Evolutionary conservation across 805 yeast species (phyloP), one percentile per base, ranked within the genome.

Genomic region (Metschnikowia lachancei): DNA sequence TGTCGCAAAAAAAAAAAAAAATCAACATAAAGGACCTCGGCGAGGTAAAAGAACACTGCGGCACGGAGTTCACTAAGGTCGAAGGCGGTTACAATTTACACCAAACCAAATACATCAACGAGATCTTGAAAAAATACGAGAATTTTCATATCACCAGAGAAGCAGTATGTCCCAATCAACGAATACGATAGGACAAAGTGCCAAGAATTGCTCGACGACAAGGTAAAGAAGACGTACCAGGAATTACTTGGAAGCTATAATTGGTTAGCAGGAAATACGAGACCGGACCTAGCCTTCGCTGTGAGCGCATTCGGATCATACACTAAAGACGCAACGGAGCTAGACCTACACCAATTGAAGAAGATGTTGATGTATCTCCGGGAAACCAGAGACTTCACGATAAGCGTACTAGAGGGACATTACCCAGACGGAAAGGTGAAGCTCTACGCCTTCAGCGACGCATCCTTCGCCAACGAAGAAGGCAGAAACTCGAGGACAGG

Each of bases 221-320:
- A n/a, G 12, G 39, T 11, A 12, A n/a, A 19, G 11, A 24, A 19
- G 3, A n/a, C n/a, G 14, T 41, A 41, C 16, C 45, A 36, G 20
- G 30, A 24, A 13, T 13, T 41, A 18, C 39, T 41, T 26, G 45
- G 39, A 6, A 35, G 29, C 17, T 36, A 17, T n/a, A 41, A 36
- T 19, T 41, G 45, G 40, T 33, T 41, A 3, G 40, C 45, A 28
- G 20, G 30, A 11, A 36, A 28, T 26, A 36, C 29, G n/a, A 22
- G 38, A 31, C 39, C 45, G 31, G 41, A 37, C 14, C 12, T 37
- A 14, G 20, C 33, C 4, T 22, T 22, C 4, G 24, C 24, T 5
- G 24, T 22, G 24, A 22, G 24, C 24, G 24, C 24, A 22, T 22
- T 22, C 24, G 24, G 24, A 22, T 22, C 24, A 22, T 22, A 22